Evolutionary conservation across 129 eudicot genomes (phyloP).

Genomic region (Arctium minus): DNA sequence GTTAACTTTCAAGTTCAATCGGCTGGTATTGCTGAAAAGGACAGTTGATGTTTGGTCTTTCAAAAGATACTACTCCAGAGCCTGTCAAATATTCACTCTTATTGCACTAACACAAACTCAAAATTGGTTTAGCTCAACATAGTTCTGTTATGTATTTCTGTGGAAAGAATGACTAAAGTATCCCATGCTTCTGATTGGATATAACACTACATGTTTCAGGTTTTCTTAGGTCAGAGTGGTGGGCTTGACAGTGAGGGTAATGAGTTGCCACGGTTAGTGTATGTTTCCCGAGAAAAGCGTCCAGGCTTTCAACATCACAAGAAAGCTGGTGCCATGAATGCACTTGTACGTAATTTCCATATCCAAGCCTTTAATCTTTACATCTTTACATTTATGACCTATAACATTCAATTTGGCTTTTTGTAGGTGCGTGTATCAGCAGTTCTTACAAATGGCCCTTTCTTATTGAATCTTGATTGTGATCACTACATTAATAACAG

Average conservation of each 20-base stretch:
- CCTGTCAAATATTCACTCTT: neutral
- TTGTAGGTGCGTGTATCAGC: conserved; percentile 52
- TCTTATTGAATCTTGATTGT: conserved; percentile 49
- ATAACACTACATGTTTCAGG: conserved; percentile 35
- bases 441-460: conserved; percentile 47
- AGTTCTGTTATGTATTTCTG: neutral
- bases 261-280: conserved; percentile 78
- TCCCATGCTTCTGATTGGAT: neutral
- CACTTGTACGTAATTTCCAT: conserved; percentile 55
- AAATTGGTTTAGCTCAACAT: neutral
- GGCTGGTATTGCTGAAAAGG: neutral
- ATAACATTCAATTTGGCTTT: neutral
- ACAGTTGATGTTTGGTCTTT: neutral
- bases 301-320: conserved; percentile 93
- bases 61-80: neutral
- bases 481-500: conserved; percentile 52
- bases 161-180: neutral
- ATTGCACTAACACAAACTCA: neutral
- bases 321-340: conserved; percentile 96
- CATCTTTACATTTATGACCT: neutral
- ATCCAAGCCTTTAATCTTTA: neutral
- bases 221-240: conserved; percentile 88
- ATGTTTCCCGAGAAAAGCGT: conserved; percentile 93
- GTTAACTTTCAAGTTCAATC: neutral
- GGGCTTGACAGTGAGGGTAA: conserved; percentile 87